Evolutionary conservation across 352 stramenopile genomes (phyloP), one percentile per base, ranked within the genome.

Genomic region (Pythium catenulatum): DNA sequence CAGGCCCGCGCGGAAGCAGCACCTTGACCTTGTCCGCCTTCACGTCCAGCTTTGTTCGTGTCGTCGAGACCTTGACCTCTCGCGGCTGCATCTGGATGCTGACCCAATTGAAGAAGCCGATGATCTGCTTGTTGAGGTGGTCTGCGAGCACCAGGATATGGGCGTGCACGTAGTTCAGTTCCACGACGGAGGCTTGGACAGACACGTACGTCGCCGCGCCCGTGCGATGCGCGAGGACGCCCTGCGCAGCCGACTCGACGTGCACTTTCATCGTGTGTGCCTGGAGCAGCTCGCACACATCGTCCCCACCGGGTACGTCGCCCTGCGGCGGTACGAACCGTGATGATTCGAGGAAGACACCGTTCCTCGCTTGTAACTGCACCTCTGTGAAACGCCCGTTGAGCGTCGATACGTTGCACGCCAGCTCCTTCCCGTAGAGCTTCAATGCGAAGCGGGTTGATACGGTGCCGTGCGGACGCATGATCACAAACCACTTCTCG

Each of bases 51-150:
- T 95, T 97, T n/a, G 92, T 94, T 36, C 93, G 87, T 19, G 92
- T 78, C 30, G 92, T 94, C 2, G 90, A 58, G 3, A 79, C 5
- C 72, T 85, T 65, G 3, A 92, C 45, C 23, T 86, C 74, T 2
- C 83, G 50, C 34, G 92, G 92, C n/a, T 92, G 88, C 32, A 90
- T 89, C 66, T 94, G 90, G 14, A 95, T 78, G 25, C 92, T 93
- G 13, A 91, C 90, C 92, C 93, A 97, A 19, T 91, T 92, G 39
- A 94, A 96, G 78, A 96, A 96, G 0, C 88, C 92, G 34, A 95
- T 85, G 27, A 97, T 91, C 34, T 96, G 88, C 78, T 94, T 93
- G 32, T 89, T 90, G 25, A 96, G 52, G 76, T 95, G 92, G 23
- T 96, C 85, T 8, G 86, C 43, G 17, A 97, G 89, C 1, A 92